Percentiles rank a stretch among this genome's conserved stretches.
Conservation (phyloP, 2,329 filamentous ascomycete species). For the Penicillium sp. region DNA sequence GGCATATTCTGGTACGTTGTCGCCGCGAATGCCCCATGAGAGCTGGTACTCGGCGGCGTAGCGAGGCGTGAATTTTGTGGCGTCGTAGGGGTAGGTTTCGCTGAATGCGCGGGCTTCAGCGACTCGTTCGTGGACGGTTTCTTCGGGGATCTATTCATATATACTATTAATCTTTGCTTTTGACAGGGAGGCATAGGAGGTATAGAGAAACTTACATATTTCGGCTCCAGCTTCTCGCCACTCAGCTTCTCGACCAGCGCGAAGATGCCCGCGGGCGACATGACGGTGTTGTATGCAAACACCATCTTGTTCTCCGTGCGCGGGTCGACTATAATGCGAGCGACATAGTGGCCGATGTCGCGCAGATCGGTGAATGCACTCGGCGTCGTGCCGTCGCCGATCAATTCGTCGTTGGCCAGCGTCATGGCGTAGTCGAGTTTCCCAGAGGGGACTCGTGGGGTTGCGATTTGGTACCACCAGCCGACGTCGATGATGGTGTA, state of each 20-base stretch:
- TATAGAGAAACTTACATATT: slow-evolving; percentile 19
- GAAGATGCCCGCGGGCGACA: slow-evolving; percentile 39
- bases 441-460: slow-evolving; percentile 38
- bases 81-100: slow-evolving; percentile 14
- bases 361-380: slow-evolving; percentile 41
- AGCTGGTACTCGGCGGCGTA: slow-evolving; percentile 33
- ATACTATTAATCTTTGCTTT: neutral
- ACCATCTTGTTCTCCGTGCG: slow-evolving; percentile 49
- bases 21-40: slow-evolving; percentile 41
- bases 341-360: slow-evolving; percentile 48
- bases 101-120: slow-evolving; percentile 8
- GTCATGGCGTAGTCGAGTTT: slow-evolving; percentile 37
- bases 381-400: slow-evolving; percentile 15
- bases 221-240: slow-evolving; percentile 39
- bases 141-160: slow-evolving; percentile 8
- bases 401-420: slow-evolving; percentile 35
- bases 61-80: slow-evolving; percentile 9
- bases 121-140: slow-evolving; percentile 10
- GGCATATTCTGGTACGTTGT: slow-evolving; percentile 47
- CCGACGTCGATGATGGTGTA: slow-evolving; percentile 55
- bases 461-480: slow-evolving; percentile 48
- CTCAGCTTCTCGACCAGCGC: slow-evolving; percentile 37
- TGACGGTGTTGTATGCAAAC: slow-evolving; percentile 40
- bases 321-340: slow-evolving; percentile 45
- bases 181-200: neutral